phyloP scores from a whole-genome alignment of 192 early-diverging fungal species.

The Mortierella hygrophila region DNA sequence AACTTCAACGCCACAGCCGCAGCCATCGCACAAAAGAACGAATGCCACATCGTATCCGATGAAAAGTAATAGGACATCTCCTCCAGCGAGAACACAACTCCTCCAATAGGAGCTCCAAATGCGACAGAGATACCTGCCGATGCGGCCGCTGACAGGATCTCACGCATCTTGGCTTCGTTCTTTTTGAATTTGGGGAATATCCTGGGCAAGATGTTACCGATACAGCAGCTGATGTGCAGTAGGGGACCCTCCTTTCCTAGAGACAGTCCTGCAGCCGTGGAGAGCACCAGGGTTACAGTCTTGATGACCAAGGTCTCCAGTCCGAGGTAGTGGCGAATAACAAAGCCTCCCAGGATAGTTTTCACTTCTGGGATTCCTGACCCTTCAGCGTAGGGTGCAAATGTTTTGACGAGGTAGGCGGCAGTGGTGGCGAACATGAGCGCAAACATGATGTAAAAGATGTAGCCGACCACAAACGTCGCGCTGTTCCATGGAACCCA shows the following conservation, averaged over 20 bases:
- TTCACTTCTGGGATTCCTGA: slow-evolving; percentile 97
- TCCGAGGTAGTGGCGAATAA: slow-evolving; percentile 93
- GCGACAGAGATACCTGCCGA: slow-evolving; percentile 96
- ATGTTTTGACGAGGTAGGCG: slow-evolving; percentile 67
- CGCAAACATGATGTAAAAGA: slow-evolving; percentile 62
- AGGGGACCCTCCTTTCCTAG: slow-evolving; percentile 96
- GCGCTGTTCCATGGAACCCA: slow-evolving; percentile 60
- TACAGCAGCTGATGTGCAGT: slow-evolving; percentile 91
- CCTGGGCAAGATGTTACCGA: slow-evolving; percentile 88
- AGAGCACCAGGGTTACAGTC: slow-evolving; percentile 85
- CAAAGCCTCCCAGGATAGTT: slow-evolving; percentile 93
- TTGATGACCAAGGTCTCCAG: slow-evolving; percentile 93
- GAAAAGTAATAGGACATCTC: slow-evolving; percentile 95
- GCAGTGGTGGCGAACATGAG: slow-evolving; percentile 57
- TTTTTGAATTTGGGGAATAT: slow-evolving; percentile 92
- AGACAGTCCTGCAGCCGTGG: slow-evolving; percentile 86
- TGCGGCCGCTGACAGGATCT: slow-evolving; percentile 92
- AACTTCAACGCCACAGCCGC: slow-evolving; percentile 87
- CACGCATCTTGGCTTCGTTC: slow-evolving; percentile 94
- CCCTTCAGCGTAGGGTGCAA: slow-evolving; percentile 89
- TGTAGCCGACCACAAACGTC: slow-evolving; percentile 55
- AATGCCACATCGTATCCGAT: slow-evolving; percentile 93
- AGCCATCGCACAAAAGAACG: slow-evolving; percentile 94
- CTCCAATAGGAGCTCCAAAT: slow-evolving; percentile 97
- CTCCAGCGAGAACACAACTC: slow-evolving; percentile 94